Conservation (phyloP, 2,329 filamentous ascomycete species). For the Fusarium marasasianum region DNA sequence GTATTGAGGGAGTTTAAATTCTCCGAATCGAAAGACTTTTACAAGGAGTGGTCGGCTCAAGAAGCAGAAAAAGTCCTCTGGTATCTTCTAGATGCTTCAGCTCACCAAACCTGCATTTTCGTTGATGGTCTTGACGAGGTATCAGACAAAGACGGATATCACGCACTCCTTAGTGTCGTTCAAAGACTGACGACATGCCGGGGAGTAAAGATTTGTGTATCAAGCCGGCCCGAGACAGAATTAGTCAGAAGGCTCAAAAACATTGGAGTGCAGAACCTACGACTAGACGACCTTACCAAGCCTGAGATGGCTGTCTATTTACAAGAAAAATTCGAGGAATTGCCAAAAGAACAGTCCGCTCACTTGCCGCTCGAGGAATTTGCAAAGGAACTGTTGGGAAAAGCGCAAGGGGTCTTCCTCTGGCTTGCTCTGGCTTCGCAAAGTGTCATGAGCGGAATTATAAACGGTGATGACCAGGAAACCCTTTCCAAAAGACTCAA, state of each 20-base stretch:
- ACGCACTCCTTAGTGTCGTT: fast-evolving
- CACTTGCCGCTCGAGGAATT: fast-evolving
- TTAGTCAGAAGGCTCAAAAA: fast-evolving
- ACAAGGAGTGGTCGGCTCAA: background rate
- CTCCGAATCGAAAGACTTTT: background rate
- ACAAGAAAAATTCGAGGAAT: fast-evolving
- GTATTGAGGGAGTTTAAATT: fast-evolving
- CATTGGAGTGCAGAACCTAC: fast-evolving
- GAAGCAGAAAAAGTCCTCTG: background rate
- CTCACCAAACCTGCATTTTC: background rate
- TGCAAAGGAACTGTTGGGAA: fast-evolving
- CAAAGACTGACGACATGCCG: fast-evolving
- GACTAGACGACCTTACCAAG: fast-evolving
- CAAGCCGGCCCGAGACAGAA: background rate
- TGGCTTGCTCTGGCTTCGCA: background rate
- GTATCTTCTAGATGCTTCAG: fast-evolving
- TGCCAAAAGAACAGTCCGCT: fast-evolving
- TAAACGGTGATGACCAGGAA: fast-evolving
- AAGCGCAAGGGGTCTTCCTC: background rate
- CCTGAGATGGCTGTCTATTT: background rate
- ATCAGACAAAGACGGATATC: fast-evolving
- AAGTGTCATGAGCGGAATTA: fast-evolving
- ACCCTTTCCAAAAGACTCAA: fast-evolving
- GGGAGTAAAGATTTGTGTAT: background rate
- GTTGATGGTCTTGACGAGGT: background rate